Evolutionary conservation across 1,139 yeast species (phyloP), one percentile per base, ranked within the genome.

Genomic region (Geotrichum klebahnii): DNA sequence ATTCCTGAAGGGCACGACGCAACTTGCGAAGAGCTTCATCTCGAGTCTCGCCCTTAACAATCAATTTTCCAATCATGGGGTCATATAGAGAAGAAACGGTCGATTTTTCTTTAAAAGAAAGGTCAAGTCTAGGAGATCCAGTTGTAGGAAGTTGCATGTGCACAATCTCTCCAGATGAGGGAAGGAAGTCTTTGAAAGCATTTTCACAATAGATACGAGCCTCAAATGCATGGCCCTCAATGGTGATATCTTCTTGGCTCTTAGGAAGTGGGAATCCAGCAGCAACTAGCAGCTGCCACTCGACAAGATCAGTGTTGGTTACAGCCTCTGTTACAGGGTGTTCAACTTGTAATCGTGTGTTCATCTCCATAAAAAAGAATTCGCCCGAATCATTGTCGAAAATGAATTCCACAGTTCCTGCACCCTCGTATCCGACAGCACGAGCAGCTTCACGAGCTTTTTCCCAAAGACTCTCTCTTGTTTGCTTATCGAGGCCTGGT

Each of bases 241-340:
- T 54, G 19, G 54, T 48, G 32, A 65, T 57, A 41, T 66, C 61
- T 46, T 66, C 65, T 53, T 66, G 69, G n/a, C 58, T 58, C 47
- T 60, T 61, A 23, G 69, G 68, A 32, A 66, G 57, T 9, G 68
- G 68, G 54, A 63, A 58, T 3, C 96, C 96, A 2, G 96, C 96
- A 44, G 95, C 95, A 60, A 88, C 85, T 69, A 87, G 95, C 60
- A 88, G 83, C 71, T 88, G 96, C 55, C 96, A 95, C 56, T 95
- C 95, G 38, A 88, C 96, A 55, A 88, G 74, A 71, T 88, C 96
- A 53, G 87, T 90, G 58, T 95, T 95, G 26, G 95, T 86, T 63
- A 88, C 88, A 71, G 85, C 95, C 71, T 88, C 83, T 48, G 82
- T 78, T 59, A 79, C 79, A 44, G 82, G 80, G 64, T 79, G 83